Evolutionary conservation across 129 eudicot genomes (phyloP).

Genomic region (Flaveria robusta): DNA sequence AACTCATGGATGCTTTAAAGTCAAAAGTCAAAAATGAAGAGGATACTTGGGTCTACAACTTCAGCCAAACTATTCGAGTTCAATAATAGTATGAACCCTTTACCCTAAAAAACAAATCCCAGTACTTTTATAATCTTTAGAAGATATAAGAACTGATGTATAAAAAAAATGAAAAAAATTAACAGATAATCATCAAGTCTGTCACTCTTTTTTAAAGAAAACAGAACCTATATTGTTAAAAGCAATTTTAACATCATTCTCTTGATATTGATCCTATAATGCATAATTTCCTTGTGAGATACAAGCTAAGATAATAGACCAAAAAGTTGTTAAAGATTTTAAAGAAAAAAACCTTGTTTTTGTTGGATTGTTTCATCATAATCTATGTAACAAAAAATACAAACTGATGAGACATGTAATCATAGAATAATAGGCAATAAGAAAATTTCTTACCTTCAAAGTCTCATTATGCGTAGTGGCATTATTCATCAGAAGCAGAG

Average conservation of each 20-base stretch:
- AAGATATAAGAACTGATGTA: background rate
- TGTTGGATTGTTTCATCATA: slow-evolving; percentile 57
- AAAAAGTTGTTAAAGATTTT: background rate
- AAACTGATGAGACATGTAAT: background rate
- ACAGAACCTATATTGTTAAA: slow-evolving; percentile 33
- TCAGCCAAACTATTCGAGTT: too few relatives aligned
- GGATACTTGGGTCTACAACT: too few relatives aligned
- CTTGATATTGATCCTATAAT: slow-evolving; percentile 38
- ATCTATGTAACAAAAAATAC: slow-evolving; percentile 38
- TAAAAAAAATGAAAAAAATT: too few relatives aligned
- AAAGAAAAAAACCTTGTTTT: slow-evolving; percentile 49
- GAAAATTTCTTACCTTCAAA: slow-evolving; percentile 47
- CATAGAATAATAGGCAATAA: background rate
- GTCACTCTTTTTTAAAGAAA: slow-evolving; percentile 53
- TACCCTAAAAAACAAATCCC: slow-evolving; percentile 52
- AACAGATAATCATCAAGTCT: slow-evolving; percentile 45
- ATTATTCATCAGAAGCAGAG: slow-evolving; percentile 60
- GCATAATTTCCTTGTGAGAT: background rate
- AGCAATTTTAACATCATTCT: slow-evolving; percentile 17
- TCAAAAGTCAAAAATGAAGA: too few relatives aligned
- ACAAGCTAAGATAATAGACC: background rate
- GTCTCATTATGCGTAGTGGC: slow-evolving; percentile 50
- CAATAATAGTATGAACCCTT: slow-evolving; percentile 61
- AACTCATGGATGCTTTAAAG: too few relatives aligned
- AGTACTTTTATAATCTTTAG: background rate